Conservation (phyloP, 1,284 basidiomycete genomes). For the Cutaneotrichosporon cavernicola region DNA sequence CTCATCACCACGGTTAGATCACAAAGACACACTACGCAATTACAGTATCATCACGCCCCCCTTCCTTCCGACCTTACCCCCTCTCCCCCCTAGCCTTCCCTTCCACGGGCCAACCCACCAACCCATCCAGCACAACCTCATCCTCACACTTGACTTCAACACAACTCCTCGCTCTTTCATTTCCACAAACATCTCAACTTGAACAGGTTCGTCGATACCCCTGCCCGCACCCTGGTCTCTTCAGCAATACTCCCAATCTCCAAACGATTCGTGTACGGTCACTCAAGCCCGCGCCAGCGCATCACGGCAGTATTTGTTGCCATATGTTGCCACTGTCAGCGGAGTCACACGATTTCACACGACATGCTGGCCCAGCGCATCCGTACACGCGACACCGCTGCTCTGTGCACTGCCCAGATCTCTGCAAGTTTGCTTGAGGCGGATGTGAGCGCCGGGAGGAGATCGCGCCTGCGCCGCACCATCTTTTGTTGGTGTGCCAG, state of each 20-base stretch:
- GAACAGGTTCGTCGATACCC: neutral
- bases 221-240: neutral
- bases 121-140: constrained; percentile 1
- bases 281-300: constrained; percentile 8
- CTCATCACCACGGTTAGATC: neutral
- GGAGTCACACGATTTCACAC: neutral
- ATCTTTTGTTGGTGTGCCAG: neutral
- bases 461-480: neutral
- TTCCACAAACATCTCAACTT: neutral
- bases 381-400: neutral
- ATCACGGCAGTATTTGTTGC: constrained; percentile 1
- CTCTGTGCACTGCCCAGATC: neutral
- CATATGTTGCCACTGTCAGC: neutral
- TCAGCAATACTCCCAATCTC: neutral
- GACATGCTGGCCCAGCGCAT: neutral
- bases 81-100: neutral
- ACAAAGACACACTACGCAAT: neutral
- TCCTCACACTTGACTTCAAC: neutral
- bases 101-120: constrained; percentile 1
- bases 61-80: constrained; percentile 1
- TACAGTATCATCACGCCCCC: neutral
- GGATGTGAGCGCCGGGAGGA: neutral
- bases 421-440: neutral
- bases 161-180: neutral
- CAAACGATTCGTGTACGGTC: neutral